A percentile compares a stretch with the other conserved stretches of the same genome.
phyloP scores from a whole-genome alignment of 2,329 filamentous ascomycete genomes.

The Ciborinia camelliae region DNA sequence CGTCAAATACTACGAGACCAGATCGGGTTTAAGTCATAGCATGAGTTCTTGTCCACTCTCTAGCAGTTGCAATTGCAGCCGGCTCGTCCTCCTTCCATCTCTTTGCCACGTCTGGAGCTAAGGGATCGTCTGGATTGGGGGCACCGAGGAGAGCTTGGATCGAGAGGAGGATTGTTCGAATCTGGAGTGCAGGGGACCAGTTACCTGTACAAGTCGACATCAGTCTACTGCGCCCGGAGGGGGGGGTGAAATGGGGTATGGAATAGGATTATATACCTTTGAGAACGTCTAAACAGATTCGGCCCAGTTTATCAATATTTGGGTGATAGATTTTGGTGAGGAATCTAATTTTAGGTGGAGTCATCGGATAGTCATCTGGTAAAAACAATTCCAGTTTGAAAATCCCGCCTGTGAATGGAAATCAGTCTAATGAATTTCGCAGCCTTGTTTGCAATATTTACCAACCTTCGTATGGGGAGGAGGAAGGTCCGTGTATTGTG shows the following conservation, averaged over 20 bases:
- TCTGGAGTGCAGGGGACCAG: conserved; percentile 97
- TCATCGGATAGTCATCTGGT: conserved; percentile 99
- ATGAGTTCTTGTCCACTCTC: conserved; percentile 72
- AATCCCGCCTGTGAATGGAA: conserved; percentile 53
- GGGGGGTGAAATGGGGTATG: background rate
- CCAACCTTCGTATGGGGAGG: conserved; percentile 90
- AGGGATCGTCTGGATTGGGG: conserved; percentile 96
- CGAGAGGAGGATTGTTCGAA: conserved; percentile 95
- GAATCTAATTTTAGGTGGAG: conserved; percentile 96
- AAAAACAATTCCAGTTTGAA: conserved; percentile 98
- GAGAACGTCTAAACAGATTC: conserved; percentile 94
- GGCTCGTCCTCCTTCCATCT: conserved; percentile 96
- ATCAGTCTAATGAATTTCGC: conserved; percentile 18
- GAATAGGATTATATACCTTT: conserved; percentile 66
- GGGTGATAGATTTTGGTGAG: conserved; percentile 99
- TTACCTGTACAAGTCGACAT: conserved; percentile 61
- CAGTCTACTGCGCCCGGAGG: conserved; percentile 18
- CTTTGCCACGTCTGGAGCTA: conserved; percentile 96
- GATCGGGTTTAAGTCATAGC: conserved; percentile 33
- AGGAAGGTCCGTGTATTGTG: conserved; percentile 85
- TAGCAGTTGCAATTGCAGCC: conserved; percentile 86
- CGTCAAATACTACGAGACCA: background rate
- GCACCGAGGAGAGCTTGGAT: conserved; percentile 96
- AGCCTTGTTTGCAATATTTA: background rate
- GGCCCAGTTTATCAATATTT: conserved; percentile 95